Conservation (phyloP, 2,329 filamentous ascomycete species). For the Metarhizium album region DNA sequence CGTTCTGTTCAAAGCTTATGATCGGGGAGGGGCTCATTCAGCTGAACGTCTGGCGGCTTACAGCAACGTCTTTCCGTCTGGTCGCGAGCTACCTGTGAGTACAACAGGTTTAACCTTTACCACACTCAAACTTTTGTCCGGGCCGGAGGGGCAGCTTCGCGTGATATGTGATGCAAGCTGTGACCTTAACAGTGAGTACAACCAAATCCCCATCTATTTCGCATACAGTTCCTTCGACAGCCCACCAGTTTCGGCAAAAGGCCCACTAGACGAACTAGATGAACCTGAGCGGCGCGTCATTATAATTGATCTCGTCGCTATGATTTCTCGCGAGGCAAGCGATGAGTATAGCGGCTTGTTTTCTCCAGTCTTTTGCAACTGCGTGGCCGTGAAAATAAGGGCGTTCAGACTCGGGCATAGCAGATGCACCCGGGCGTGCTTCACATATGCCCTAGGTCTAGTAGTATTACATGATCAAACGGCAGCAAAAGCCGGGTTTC, state of each 20-base stretch:
- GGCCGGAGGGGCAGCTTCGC: constrained; percentile 55
- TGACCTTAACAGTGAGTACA: constrained; percentile 60
- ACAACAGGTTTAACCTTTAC: constrained; percentile 61
- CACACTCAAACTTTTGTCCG: constrained; percentile 47
- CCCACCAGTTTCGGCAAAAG: constrained; percentile 42
- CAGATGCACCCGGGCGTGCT: constrained; percentile 53
- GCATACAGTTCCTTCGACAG: constrained; percentile 73
- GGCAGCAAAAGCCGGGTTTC: too few species aligned
- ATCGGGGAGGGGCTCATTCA: too few species aligned
- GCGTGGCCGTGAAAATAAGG: constrained; percentile 57
- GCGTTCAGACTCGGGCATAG: constrained; percentile 73
- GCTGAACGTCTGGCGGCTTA: too few species aligned
- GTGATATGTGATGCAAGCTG: constrained; percentile 70
- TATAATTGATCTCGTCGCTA: constrained; percentile 67
- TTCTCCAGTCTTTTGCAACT: constrained; percentile 65
- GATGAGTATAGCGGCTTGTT: constrained; percentile 72
- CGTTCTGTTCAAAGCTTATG: too few species aligned
- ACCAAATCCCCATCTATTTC: constrained; percentile 63
- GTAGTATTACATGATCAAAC: too few species aligned
- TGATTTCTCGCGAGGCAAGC: constrained; percentile 71
- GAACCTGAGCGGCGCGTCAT: constrained; percentile 67
- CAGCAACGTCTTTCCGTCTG: too few species aligned
- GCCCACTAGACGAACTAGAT: constrained; percentile 32
- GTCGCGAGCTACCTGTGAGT: too few species aligned
- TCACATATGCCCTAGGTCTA: background rate